Conservation (phyloP, 73 alveolate species). For the Breviolum minutum region DNA sequence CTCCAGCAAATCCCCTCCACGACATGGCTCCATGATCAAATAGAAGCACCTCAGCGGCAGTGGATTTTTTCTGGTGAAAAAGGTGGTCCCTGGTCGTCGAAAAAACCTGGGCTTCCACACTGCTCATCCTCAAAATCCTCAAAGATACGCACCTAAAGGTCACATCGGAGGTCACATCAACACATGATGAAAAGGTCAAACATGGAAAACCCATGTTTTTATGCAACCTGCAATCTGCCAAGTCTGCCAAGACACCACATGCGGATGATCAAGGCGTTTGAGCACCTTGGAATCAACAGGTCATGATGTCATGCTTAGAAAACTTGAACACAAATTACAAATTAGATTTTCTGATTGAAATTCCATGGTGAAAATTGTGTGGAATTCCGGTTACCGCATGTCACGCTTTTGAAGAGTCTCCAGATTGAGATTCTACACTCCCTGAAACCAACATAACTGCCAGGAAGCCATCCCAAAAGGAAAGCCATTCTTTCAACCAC, state of each 20-base stretch:
- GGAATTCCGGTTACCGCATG: too few relatives aligned
- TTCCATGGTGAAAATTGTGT: too few relatives aligned
- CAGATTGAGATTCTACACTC: too few relatives aligned
- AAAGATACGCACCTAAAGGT: conserved; percentile 92
- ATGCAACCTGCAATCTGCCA: neutral
- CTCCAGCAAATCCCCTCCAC: conserved; percentile 96
- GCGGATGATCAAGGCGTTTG: conserved; percentile 97
- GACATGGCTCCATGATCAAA: conserved; percentile 97
- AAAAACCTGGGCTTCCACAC: neutral
- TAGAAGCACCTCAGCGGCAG: conserved; percentile 95
- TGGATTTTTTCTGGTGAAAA: too few relatives aligned
- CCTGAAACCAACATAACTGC: too few relatives aligned
- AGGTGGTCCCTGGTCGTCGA: too few relatives aligned
- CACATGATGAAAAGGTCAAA: neutral
- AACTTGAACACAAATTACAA: too few relatives aligned
- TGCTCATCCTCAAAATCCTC: conserved; percentile 97
- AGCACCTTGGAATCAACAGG: neutral
- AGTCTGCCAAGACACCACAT: conserved; percentile 95
- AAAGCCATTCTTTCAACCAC: too few relatives aligned
- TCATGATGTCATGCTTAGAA: neutral
- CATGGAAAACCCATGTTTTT: too few relatives aligned
- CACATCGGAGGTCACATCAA: neutral
- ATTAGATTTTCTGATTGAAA: too few relatives aligned
- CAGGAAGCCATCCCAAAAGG: too few relatives aligned
- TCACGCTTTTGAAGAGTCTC: too few relatives aligned